Percentiles rank a stretch among this genome's conserved stretches.
phyloP scores from a whole-genome alignment of 331 rosid genomes.

The Saraca asoca region DNA sequence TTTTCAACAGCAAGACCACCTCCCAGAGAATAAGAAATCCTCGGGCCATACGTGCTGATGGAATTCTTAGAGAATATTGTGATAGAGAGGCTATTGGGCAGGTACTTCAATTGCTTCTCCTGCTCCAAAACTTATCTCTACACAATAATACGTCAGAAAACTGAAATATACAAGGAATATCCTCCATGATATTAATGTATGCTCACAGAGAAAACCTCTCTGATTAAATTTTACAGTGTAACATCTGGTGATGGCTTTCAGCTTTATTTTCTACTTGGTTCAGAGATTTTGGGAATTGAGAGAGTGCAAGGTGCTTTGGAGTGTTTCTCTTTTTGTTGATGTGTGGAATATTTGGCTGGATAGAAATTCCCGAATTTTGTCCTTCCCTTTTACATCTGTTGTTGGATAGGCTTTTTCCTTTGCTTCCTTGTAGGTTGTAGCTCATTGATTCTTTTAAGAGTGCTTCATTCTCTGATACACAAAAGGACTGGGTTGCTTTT shows the following conservation, averaged over 20 bases:
- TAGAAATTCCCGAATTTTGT: too few relatives aligned
- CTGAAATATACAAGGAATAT: background rate
- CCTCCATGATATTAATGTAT: background rate
- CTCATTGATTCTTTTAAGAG: too few relatives aligned
- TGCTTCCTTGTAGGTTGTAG: too few relatives aligned
- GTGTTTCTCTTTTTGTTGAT: too few relatives aligned
- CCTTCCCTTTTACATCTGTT: too few relatives aligned
- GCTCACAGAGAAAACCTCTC: background rate
- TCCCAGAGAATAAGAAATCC: constrained; percentile 84
- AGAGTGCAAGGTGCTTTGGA: too few relatives aligned
- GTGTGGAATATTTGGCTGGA: too few relatives aligned
- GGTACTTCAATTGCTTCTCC: constrained; percentile 47
- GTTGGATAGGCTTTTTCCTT: too few relatives aligned
- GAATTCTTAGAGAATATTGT: constrained; percentile 75
- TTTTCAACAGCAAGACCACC: constrained; percentile 64
- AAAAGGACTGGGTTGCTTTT: too few relatives aligned
- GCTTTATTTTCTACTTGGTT: constrained; percentile 1
- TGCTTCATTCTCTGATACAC: too few relatives aligned
- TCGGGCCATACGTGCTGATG: constrained; percentile 72
- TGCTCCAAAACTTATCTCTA: background rate
- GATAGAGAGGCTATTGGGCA: constrained; percentile 93
- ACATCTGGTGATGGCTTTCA: constrained; percentile 1
- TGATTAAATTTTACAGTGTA: constrained; percentile 17
- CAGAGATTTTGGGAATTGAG: too few relatives aligned
- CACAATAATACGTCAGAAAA: background rate